Conservation (phyloP, 331 rosid genomes). For the Malus hybrid region DNA sequence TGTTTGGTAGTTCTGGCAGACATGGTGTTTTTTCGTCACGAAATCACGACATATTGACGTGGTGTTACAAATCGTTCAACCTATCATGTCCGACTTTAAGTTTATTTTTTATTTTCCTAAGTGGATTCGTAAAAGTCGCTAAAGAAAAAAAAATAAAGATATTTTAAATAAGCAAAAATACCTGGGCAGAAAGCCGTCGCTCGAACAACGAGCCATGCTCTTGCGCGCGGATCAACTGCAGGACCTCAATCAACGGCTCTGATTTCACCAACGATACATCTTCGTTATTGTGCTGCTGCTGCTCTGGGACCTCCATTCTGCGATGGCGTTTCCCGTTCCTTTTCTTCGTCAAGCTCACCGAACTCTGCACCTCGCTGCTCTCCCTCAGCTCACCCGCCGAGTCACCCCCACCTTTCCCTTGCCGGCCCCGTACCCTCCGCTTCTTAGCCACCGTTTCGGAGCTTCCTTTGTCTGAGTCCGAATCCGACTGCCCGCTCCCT, state of each 20-base stretch:
- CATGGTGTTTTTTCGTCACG: not conserved
- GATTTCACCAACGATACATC: conserved; percentile 26
- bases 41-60: not conserved
- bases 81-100: not conserved
- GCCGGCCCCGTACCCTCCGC: conserved; percentile 27
- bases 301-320: conserved; percentile 33
- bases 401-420: conserved; percentile 14
- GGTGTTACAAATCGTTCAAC: not conserved
- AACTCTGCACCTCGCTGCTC: conserved; percentile 81
- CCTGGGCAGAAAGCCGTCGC: conserved; percentile 73
- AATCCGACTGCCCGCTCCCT: conserved; percentile 12
- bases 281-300: conserved; percentile 16
- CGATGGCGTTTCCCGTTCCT: conserved; percentile 26
- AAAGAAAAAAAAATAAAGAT: not conserved
- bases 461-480: conserved; percentile 64
- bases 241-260: conserved; percentile 46
- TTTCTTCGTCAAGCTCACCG: conserved; percentile 57
- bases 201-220: conserved; percentile 51
- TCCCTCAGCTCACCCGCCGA: conserved; percentile 54
- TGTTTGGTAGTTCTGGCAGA: not conserved
- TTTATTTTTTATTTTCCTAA: not conserved
- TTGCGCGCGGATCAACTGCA: conserved; percentile 49
- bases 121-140: not conserved
- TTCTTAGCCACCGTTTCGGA: conserved; percentile 45
- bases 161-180: conserved; percentile 21